These are phyloP conservation scores for Mucor ambiguus DNA, from an alignment of 371 early-diverging fungal species.

Conservation along the genomic window DNA sequence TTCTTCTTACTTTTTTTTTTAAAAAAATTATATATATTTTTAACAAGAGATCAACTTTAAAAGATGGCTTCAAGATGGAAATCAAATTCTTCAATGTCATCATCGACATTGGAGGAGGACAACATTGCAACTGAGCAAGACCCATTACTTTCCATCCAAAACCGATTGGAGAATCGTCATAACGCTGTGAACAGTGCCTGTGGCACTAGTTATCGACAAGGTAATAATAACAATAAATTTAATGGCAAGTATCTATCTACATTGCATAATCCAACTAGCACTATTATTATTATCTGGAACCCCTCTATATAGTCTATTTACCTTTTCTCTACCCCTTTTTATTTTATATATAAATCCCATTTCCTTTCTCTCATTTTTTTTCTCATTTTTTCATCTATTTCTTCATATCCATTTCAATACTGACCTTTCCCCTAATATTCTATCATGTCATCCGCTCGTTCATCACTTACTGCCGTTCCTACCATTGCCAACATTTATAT, in stretches of 20 bases:
- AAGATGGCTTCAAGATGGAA: slow-evolving; percentile 14
- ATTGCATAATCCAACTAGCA: not conserved
- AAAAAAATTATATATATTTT: not conserved
- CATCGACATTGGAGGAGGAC: slow-evolving; percentile 3
- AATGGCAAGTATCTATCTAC: slow-evolving; percentile 11
- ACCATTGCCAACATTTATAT: not conserved
- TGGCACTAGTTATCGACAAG: not conserved
- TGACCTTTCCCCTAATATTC: not conserved
- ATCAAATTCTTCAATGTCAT: slow-evolving; percentile 11
- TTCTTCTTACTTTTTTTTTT: not conserved
- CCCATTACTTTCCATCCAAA: slow-evolving; percentile 11
- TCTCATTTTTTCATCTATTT: not conserved
- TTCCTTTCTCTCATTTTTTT: not conserved
- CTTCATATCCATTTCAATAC: not conserved
- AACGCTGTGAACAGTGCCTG: slow-evolving; percentile 4
- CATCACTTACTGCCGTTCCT: slow-evolving; percentile 16
- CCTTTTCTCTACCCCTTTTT: not conserved
- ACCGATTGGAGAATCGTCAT: not conserved
- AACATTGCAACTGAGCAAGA: slow-evolving; percentile 11
- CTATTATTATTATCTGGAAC: slow-evolving; percentile 3
- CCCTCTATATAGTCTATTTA: not conserved
- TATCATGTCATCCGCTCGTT: slow-evolving; percentile 18
- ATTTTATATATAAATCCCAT: not conserved
- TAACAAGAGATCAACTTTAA: not conserved
- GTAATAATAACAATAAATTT: not conserved